Conservation (phyloP, 1,139 yeast genomes). For the Lizanozyma gosingica region DNA sequence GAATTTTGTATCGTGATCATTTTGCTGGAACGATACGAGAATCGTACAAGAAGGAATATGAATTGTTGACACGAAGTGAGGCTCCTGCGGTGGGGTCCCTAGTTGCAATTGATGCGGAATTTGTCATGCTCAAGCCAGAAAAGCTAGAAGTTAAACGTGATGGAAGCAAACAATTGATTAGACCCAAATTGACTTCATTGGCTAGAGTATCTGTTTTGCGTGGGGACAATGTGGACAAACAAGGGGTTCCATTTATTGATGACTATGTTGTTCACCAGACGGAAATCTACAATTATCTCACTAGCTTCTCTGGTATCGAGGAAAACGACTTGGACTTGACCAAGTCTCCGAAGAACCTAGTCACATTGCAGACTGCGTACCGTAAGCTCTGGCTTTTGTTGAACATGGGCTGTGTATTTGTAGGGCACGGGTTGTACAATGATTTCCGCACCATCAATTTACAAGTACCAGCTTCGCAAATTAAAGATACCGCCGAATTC, state of each 20-base stretch:
- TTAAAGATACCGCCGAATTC: conserved; percentile 80
- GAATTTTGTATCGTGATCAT: conserved; percentile 65
- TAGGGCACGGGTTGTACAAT: conserved; percentile 88
- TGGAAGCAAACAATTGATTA: conserved; percentile 60
- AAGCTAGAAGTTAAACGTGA: conserved; percentile 66
- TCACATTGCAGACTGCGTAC: conserved; percentile 76
- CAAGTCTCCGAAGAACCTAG: conserved; percentile 60
- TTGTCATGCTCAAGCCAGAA: conserved; percentile 76
- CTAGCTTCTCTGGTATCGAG: conserved; percentile 87
- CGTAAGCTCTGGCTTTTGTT: conserved; percentile 81
- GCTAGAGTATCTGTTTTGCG: conserved; percentile 87
- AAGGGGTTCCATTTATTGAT: conserved; percentile 82
- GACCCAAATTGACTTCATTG: conserved; percentile 68
- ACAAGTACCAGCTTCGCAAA: conserved; percentile 76
- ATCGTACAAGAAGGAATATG: conserved; percentile 51
- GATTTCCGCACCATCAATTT: conserved; percentile 92
- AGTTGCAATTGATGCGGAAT: conserved; percentile 95
- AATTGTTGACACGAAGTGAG: conserved; percentile 53
- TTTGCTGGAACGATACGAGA: conserved; percentile 66
- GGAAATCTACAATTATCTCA: conserved; percentile 74
- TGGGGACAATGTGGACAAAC: conserved; percentile 56
- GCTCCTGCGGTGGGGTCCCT: conserved; percentile 69
- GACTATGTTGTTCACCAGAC: conserved; percentile 78
- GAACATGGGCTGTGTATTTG: conserved; percentile 83
- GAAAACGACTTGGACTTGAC: conserved; percentile 80